Base-by-base conservation (phyloP, 2,329 filamentous ascomycete genomes). In the Venturia nashicola region DNA sequence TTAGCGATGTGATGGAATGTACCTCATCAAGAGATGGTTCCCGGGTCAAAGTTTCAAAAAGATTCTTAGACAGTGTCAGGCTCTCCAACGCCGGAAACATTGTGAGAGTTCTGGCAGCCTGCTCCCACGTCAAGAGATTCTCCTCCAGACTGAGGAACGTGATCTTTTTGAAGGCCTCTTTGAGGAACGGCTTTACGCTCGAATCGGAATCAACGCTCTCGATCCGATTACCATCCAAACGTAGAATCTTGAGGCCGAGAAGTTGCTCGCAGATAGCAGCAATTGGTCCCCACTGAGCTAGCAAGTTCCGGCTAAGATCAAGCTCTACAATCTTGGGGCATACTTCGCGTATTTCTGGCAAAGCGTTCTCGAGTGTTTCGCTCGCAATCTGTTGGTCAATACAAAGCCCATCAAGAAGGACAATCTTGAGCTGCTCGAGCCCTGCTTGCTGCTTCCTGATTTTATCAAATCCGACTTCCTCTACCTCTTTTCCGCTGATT, bases 391-490 rank as follows among this genome's bases (percentile, higher is more conserved):
- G 43, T 16, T 55, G 64, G 46, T 32, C 75, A 66, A 97, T 82
- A 61, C 84, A 80, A 71, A 90, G 76, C 16, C 88, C 86, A 75
- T 97, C 92, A 8, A 99, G 79, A 46, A 97, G 84, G 61, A 95
- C 86, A 64, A 92, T 86, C 68, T 83, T 87, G 65, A 97, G 81
- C 69, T 94, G 89, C 63, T 87, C 79, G 40, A 97, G 79, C 71
- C 88, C 80, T 68, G 91, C 88, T 70, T 95, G 86, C 75, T 92
- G 85, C 68, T 83, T 83, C 54, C 88, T 85, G 68, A 97, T 90
- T 79, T 97, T 97, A 69, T 96, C 91, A 69, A 97, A 97, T 39
- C 94, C 94, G 42, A 97, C 85, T 76, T 97, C 93, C 76, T 97
- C 89, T 5, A 90, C 93, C 20, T 92, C 83, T 76, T 97, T 97